These are phyloP conservation scores for Thelonectria discophora DNA, from an alignment of 2,329 filamentous ascomycete genomes.

Conservation along the genomic window DNA sequence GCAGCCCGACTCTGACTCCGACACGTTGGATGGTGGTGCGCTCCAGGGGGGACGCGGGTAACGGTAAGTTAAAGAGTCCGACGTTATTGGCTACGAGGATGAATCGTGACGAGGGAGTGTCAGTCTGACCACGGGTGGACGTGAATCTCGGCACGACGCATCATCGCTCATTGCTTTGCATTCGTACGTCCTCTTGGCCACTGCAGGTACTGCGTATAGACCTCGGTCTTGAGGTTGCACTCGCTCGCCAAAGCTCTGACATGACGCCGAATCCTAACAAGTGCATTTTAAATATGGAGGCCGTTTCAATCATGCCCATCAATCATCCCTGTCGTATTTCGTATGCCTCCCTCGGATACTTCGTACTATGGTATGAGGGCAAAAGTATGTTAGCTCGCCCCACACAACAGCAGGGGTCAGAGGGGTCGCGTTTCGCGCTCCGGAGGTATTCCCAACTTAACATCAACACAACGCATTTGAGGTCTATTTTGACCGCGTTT, in stretches of 20 bases:
- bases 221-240: not conserved
- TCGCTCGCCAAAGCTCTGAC: not conserved
- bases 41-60: not conserved
- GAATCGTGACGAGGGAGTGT: not conserved
- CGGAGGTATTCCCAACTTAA: no score
- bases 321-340: slow-evolving; percentile 24
- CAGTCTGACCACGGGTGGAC: no score
- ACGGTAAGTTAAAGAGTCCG: not conserved
- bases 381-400: no score
- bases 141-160: no score
- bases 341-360: slow-evolving; percentile 12
- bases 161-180: not conserved
- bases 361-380: no score
- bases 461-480: no score
- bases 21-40: not conserved
- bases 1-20: not conserved
- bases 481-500: no score
- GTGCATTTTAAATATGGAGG: not conserved
- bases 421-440: no score
- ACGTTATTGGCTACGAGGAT: not conserved
- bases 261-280: not conserved
- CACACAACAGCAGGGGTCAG: no score
- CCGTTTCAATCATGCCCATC: not conserved
- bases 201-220: no score
- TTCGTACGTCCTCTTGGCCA: no score